phyloP scores from a whole-genome alignment of 139 green algal species.

The Monoraphidium neglectum region DNA sequence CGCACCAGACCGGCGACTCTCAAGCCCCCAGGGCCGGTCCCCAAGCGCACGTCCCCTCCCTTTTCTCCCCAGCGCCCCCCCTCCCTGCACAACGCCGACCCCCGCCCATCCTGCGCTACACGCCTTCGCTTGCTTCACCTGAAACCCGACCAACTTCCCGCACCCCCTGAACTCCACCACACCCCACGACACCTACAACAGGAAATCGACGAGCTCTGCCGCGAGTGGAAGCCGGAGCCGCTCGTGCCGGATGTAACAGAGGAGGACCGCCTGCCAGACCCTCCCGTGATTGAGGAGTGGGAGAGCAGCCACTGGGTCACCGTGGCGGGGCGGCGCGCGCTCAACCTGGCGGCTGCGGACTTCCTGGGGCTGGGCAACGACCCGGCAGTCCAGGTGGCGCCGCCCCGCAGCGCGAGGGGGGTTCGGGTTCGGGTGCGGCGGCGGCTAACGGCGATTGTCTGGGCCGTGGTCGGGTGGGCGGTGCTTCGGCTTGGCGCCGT shows the following conservation, averaged over 20 bases:
- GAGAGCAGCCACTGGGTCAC: slow-evolving; percentile 7
- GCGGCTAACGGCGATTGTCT: not conserved
- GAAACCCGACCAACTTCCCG: not conserved
- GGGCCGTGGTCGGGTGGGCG: not conserved
- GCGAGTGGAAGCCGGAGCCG: slow-evolving; percentile 90
- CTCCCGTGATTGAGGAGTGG: slow-evolving; percentile 53
- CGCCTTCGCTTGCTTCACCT: not conserved
- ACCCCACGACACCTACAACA: slow-evolving; percentile 13
- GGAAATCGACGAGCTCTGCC: slow-evolving; percentile 85
- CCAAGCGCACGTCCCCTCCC: not conserved
- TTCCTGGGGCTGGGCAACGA: slow-evolving; percentile 84
- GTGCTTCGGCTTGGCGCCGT: not conserved
- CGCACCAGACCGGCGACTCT: too few species aligned
- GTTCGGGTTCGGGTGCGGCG: not conserved
- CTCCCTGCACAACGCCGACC: not conserved
- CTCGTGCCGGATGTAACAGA: slow-evolving; percentile 52
- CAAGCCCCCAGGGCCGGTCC: not conserved
- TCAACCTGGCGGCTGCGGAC: slow-evolving; percentile 87
- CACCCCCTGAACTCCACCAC: not conserved
- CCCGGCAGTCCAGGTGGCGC: slow-evolving; percentile 38
- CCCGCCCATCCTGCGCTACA: not conserved
- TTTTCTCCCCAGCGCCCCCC: not conserved
- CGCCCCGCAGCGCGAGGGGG: not conserved
- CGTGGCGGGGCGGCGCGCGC: slow-evolving; percentile 19
- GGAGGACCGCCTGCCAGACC: slow-evolving; percentile 35